Evolutionary conservation across 208 protist genomes (phyloP).

Genomic region (Trypanosomatidae sp.): DNA sequence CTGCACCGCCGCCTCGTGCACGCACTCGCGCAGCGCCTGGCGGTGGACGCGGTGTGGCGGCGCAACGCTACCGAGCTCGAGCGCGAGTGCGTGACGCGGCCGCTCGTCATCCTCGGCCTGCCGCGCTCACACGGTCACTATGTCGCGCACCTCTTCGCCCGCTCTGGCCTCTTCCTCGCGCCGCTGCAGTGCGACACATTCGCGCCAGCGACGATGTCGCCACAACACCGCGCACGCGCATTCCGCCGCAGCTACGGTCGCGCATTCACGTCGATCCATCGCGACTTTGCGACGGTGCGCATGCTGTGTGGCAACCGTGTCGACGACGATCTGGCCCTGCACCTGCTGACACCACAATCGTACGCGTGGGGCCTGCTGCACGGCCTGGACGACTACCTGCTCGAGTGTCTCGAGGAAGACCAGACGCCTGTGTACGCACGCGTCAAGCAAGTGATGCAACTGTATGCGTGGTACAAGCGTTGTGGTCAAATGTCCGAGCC

Average conservation of each 20-base stretch:
- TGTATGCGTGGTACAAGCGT: constrained; percentile 82
- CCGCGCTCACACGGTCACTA: constrained; percentile 81
- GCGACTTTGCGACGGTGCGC: constrained; percentile 64
- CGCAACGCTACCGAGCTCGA: constrained; percentile 64
- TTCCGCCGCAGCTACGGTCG: constrained; percentile 31
- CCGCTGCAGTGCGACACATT: constrained; percentile 68
- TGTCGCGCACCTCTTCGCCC: constrained; percentile 69
- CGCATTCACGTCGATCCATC: constrained; percentile 37
- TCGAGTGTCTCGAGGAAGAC: constrained; percentile 78
- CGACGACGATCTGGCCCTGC: constrained; percentile 77
- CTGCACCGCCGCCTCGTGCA: constrained; percentile 51
- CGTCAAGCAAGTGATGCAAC: constrained; percentile 48
- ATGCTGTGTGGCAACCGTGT: constrained; percentile 38
- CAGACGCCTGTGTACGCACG: constrained; percentile 61
- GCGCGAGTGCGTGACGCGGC: constrained; percentile 34
- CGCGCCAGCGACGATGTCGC: constrained; percentile 46
- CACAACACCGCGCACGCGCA: constrained; percentile 36
- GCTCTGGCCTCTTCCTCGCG: constrained; percentile 65
- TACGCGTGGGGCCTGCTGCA: constrained; percentile 81
- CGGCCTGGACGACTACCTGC: constrained; percentile 81
- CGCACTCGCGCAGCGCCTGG: constrained; percentile 56
- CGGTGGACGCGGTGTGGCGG: constrained; percentile 69
- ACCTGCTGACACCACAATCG: constrained; percentile 78
- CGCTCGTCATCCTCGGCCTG: constrained; percentile 72
- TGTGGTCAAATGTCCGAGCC: constrained; percentile 71